Evolutionary conservation across 2,329 filamentous ascomycete genomes (phyloP).

Genomic region (Whalleya microplaca): DNA sequence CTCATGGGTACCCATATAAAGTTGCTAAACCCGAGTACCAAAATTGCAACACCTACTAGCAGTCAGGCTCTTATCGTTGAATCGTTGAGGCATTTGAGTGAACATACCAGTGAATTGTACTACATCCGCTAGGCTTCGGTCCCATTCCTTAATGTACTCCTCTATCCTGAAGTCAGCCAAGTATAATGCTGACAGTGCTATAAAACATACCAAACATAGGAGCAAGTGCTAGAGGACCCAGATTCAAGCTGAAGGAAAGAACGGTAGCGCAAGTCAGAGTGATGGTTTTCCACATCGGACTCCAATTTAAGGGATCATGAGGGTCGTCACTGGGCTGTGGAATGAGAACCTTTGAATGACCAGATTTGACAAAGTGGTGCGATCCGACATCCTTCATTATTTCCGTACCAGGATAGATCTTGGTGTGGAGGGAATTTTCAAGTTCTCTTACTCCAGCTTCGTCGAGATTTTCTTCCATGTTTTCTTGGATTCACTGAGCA

Average conservation of each 20-base stretch:
- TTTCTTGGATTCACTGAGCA: not conserved
- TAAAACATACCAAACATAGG: constrained; percentile 55
- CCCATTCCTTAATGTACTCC: constrained; percentile 57
- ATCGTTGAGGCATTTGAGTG: not conserved
- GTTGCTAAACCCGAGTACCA: constrained; percentile 54
- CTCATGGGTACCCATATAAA: constrained; percentile 57
- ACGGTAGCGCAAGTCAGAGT: constrained; percentile 37
- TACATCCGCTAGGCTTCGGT: constrained; percentile 55
- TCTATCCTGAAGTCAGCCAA: constrained; percentile 40
- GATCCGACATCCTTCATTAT: constrained; percentile 57
- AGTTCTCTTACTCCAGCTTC: constrained; percentile 17
- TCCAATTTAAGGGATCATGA: constrained; percentile 55
- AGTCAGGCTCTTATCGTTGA: not conserved
- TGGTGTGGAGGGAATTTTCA: constrained; percentile 34
- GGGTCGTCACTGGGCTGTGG: constrained; percentile 51
- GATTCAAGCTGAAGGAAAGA: constrained; percentile 48
- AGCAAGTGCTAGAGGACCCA: constrained; percentile 46
- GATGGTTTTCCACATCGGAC: constrained; percentile 48
- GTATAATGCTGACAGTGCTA: constrained; percentile 24
- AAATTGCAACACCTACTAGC: constrained; percentile 45
- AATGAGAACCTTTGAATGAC: constrained; percentile 47
- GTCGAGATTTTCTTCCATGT: constrained; percentile 32
- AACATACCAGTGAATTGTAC: constrained; percentile 46
- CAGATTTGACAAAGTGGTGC: constrained; percentile 66
- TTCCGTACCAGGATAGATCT: constrained; percentile 42